Conservation (phyloP, 1,284 basidiomycete genomes). For the Omphalotus olearius region DNA sequence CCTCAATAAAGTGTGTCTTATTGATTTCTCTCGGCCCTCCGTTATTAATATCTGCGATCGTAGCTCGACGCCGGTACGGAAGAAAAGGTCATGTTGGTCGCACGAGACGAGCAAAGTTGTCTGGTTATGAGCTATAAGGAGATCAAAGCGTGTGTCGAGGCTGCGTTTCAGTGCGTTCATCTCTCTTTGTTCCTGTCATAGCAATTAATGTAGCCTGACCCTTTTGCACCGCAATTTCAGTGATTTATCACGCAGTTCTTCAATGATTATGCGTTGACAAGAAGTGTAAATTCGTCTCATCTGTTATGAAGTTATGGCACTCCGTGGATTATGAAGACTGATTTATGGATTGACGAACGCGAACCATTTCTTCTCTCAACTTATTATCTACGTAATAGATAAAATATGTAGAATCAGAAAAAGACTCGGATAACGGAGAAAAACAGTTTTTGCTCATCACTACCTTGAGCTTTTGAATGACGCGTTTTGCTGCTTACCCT, state of each 20-base stretch:
- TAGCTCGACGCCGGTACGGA: conserved; percentile 91
- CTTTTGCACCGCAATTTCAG: conserved; percentile 1
- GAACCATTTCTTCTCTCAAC: not conserved
- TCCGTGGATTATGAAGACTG: conserved; percentile 1
- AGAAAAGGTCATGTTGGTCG: conserved; percentile 92
- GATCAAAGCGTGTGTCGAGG: conserved; percentile 81
- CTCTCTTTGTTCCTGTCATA: not conserved
- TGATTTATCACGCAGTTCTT: conserved; percentile 10
- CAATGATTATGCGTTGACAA: conserved; percentile 7
- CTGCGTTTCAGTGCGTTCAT: conserved; percentile 43
- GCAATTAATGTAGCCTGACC: not conserved
- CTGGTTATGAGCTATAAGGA: conserved; percentile 95
- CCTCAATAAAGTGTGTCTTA: conserved; percentile 73
- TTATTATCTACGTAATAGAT: conserved; percentile 16
- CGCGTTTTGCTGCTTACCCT: no score
- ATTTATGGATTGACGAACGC: not conserved
- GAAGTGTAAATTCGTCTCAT: not conserved
- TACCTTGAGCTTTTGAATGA: not conserved
- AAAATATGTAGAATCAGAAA: conserved; percentile 57
- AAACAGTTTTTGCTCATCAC: conserved; percentile 22
- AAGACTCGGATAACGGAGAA: conserved; percentile 55
- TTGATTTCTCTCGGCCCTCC: not conserved
- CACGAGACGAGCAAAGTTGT: conserved; percentile 94
- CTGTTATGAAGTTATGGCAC: not conserved
- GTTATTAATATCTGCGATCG: not conserved